phyloP scores from a whole-genome alignment of 2,329 filamentous ascomycete species.

The Calonectria hawksworthii region DNA sequence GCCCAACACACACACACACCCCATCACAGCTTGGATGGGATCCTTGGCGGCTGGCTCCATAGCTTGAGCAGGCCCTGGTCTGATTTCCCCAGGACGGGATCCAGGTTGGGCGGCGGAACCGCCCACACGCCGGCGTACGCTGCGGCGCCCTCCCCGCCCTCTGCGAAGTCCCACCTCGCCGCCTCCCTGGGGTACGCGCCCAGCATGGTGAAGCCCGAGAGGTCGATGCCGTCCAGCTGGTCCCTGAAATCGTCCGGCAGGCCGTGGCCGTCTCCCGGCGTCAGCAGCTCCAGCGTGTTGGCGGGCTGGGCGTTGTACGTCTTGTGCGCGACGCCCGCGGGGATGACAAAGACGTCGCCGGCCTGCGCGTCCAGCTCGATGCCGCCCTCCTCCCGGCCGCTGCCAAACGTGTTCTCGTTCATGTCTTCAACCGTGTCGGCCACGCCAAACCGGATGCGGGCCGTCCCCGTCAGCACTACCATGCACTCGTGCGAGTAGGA shows the following conservation, averaged over 20 bases:
- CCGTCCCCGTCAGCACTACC: slow-evolving; percentile 66
- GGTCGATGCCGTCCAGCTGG: slow-evolving; percentile 52
- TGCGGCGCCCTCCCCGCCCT: slow-evolving; percentile 1
- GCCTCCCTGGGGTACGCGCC: background rate
- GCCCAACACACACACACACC: too few relatives aligned
- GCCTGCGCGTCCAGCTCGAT: slow-evolving; percentile 61
- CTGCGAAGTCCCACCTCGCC: slow-evolving; percentile 4
- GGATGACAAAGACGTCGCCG: slow-evolving; percentile 72
- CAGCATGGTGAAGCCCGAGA: slow-evolving; percentile 46
- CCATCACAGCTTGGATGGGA: background rate
- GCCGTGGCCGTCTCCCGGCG: slow-evolving; percentile 58
- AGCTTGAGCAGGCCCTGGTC: background rate
- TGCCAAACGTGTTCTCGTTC: slow-evolving; percentile 56
- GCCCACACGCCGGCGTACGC: background rate
- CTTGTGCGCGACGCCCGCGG: slow-evolving; percentile 69
- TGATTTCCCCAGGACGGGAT: slow-evolving; percentile 10
- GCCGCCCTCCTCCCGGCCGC: slow-evolving; percentile 60
- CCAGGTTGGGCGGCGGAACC: background rate
- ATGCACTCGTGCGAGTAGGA: slow-evolving; percentile 70
- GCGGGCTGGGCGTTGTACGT: slow-evolving; percentile 59
- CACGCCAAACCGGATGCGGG: slow-evolving; percentile 68
- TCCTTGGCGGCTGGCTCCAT: background rate
- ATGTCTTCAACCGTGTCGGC: slow-evolving; percentile 60
- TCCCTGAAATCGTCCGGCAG: slow-evolving; percentile 49
- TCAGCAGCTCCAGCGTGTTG: slow-evolving; percentile 52